A percentile compares a stretch with the other conserved stretches of the same genome.
Conservation (phyloP, 805 yeast species). For the Vanderwaltozyma yarrowii region DNA sequence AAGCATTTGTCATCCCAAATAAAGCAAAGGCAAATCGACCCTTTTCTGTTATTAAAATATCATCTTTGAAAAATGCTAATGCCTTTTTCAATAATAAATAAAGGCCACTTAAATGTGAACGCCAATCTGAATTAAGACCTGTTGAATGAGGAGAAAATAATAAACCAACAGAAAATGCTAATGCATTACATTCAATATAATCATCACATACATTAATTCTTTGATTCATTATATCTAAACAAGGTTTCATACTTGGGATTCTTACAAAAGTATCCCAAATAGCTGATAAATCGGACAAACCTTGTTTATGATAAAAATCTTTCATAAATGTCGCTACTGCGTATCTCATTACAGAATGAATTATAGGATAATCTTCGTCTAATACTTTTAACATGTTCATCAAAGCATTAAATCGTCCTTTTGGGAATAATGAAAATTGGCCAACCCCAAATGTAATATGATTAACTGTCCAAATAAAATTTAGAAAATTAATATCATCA, state of each 20-base stretch:
- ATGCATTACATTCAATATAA: slow-evolving; percentile 2
- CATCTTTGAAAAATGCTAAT: not conserved
- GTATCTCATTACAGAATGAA: slow-evolving; percentile 3
- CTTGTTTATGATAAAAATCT: slow-evolving; percentile 2
- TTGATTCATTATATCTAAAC: slow-evolving; percentile 1
- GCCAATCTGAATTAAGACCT: slow-evolving; percentile 4
- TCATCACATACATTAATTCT: slow-evolving; percentile 1
- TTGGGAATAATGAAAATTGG: slow-evolving; percentile 5
- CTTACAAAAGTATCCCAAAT: slow-evolving; percentile 8
- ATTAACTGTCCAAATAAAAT: slow-evolving; percentile 5
- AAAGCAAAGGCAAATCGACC: slow-evolving; percentile 2
- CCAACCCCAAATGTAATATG: slow-evolving; percentile 1
- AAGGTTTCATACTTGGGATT: slow-evolving; percentile 7
- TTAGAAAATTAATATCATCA: slow-evolving; percentile 2
- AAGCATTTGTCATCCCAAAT: slow-evolving; percentile 3
- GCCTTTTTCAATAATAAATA: slow-evolving; percentile 2
- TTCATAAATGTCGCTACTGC: slow-evolving; percentile 5
- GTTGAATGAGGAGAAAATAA: slow-evolving; percentile 6
- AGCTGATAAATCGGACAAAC: not conserved
- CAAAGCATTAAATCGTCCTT: slow-evolving; percentile 1
- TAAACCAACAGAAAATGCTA: slow-evolving; percentile 4
- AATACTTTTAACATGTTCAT: slow-evolving; percentile 1
- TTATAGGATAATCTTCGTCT: not conserved
- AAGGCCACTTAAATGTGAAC: slow-evolving; percentile 5
- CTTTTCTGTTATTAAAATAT: not conserved